phyloP scores from a whole-genome alignment of 352 stramenopile species.

The Blastocystis sp. region DNA sequence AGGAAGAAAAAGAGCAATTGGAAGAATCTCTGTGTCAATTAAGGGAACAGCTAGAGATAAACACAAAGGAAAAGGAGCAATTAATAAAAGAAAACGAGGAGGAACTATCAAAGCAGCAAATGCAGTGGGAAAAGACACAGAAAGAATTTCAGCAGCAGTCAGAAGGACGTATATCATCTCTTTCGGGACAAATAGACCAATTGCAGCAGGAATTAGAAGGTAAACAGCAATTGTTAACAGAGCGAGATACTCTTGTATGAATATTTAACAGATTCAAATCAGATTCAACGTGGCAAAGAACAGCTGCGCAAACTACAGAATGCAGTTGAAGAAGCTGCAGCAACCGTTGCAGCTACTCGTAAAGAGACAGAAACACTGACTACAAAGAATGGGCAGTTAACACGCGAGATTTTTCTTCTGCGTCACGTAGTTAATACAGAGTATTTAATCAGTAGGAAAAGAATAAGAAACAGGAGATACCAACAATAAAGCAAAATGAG shows the following conservation, averaged over 20 bases:
- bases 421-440: not conserved
- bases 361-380: conserved; percentile 7
- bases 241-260: not conserved
- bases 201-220: not conserved
- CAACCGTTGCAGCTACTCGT: not conserved
- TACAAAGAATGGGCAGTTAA: conserved; percentile 37
- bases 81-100: not conserved
- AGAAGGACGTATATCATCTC: not conserved
- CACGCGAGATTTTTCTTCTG: conserved; percentile 3
- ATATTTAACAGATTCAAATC: not conserved
- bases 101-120: not conserved
- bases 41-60: not conserved
- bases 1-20: not conserved
- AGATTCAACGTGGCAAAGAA: conserved; percentile 7
- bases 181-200: not conserved
- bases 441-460: not conserved
- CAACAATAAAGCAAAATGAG: not conserved
- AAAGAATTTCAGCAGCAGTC: not conserved
- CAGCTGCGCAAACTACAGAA: not conserved
- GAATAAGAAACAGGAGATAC: not conserved
- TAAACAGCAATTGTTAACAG: not conserved
- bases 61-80: not conserved
- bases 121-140: not conserved
- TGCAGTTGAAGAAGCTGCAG: not conserved
- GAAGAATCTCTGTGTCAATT: not conserved